Evolutionary conservation across 495 filamentous ascomycete species (phyloP).

Genomic region (Penicillium diatomitis): DNA sequence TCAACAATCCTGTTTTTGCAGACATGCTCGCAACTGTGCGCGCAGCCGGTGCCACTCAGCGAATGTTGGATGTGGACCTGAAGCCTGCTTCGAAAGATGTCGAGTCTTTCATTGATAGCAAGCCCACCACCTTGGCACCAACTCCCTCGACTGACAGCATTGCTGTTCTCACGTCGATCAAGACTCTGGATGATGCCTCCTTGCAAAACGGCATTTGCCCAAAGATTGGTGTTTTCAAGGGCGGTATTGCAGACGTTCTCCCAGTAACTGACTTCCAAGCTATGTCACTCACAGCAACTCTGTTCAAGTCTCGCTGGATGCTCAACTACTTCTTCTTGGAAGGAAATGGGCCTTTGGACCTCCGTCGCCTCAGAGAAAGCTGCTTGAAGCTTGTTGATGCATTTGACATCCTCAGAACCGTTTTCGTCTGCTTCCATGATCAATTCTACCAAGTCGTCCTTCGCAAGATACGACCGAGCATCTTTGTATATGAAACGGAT

Average conservation of each 20-base stretch:
- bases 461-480: slow-evolving; percentile 41
- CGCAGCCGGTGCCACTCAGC: slow-evolving; percentile 18
- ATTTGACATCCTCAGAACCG: slow-evolving; percentile 61
- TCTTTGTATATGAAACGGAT: slow-evolving; percentile 47
- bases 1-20: slow-evolving; percentile 37
- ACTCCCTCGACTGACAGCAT: slow-evolving; percentile 34
- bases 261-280: slow-evolving; percentile 58
- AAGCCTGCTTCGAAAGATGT: slow-evolving; percentile 11
- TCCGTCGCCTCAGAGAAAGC: slow-evolving; percentile 37
- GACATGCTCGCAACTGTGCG: slow-evolving; percentile 34
- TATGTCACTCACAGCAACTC: slow-evolving; percentile 50
- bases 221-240: slow-evolving; percentile 46
- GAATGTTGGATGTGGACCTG: slow-evolving; percentile 16
- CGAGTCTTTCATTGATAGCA: slow-evolving; percentile 11
- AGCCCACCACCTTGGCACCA: slow-evolving; percentile 6
- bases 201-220: slow-evolving; percentile 42
- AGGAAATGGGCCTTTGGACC: slow-evolving; percentile 36
- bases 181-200: slow-evolving; percentile 30
- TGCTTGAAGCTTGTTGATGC: slow-evolving; percentile 36
- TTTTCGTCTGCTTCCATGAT: slow-evolving; percentile 51
- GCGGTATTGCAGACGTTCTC: slow-evolving; percentile 48
- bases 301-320: slow-evolving; percentile 43
- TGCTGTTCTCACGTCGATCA: slow-evolving; percentile 30
- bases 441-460: slow-evolving; percentile 55
- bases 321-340: slow-evolving; percentile 52